Percentiles rank a stretch among this genome's conserved stretches.
Conservation (phyloP, 83 land plant species). For the Isoetes engelmannii region DNA sequence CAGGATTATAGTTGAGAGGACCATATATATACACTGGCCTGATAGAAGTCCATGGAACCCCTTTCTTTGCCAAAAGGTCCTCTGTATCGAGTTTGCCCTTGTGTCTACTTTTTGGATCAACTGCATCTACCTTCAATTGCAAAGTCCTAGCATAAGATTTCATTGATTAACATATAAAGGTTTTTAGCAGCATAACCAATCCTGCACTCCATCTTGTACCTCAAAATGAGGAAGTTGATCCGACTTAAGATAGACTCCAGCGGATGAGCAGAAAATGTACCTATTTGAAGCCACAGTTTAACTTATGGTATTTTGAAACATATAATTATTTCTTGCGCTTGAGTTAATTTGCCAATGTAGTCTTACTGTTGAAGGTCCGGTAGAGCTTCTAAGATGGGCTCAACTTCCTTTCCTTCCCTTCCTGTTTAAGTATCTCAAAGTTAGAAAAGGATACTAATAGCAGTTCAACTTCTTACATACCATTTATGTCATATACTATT, state of each 20-base stretch:
- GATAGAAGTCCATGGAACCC: slow-evolving; percentile 83
- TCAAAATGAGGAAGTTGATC: slow-evolving; percentile 87
- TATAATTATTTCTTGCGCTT: too few relatives aligned
- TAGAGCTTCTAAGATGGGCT: slow-evolving; percentile 86
- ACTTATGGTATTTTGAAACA: too few relatives aligned
- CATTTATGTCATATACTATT: slow-evolving; percentile 95
- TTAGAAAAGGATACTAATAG: not conserved
- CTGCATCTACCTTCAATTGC: slow-evolving; percentile 66
- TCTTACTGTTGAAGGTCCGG: slow-evolving; percentile 92
- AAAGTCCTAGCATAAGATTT: too few relatives aligned
- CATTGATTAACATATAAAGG: too few relatives aligned
- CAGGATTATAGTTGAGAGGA: slow-evolving; percentile 94
- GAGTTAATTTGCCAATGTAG: not conserved
- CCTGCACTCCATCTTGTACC: slow-evolving; percentile 29
- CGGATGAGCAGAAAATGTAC: slow-evolving; percentile 98
- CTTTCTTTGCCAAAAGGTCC: slow-evolving; percentile 56
- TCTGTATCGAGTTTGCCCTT: slow-evolving; percentile 98
- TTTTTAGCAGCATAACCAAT: too few relatives aligned
- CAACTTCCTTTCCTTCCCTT: slow-evolving; percentile 88
- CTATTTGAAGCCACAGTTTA: slow-evolving; percentile 25
- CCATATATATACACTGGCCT: slow-evolving; percentile 99
- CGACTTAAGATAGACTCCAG: slow-evolving; percentile 94
- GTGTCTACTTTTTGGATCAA: slow-evolving; percentile 97
- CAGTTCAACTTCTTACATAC: slow-evolving; percentile 22
- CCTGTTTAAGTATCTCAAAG: slow-evolving; percentile 37